Conservation (phyloP, 2,329 filamentous ascomycete genomes). For the Dendrostoma leiphaemia region DNA sequence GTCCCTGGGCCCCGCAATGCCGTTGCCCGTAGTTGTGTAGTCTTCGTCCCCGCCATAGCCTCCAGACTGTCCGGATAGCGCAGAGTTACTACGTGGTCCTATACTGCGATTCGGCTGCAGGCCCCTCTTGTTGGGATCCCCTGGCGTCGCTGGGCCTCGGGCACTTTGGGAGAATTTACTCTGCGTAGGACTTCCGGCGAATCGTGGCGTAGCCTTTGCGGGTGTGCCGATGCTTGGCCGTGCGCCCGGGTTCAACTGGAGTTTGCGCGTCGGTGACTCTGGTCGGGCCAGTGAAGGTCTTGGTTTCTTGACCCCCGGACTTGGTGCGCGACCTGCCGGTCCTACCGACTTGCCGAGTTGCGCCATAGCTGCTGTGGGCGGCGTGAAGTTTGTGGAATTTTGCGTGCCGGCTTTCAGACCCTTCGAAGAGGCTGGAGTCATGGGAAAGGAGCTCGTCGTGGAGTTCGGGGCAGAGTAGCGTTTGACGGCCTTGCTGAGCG, state of each 20-base stretch:
- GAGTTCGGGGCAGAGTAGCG: slow-evolving; percentile 57
- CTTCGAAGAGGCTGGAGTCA: slow-evolving; percentile 66
- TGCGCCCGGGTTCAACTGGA: slow-evolving; percentile 60
- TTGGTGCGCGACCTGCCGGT: slow-evolving; percentile 67
- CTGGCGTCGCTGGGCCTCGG: slow-evolving; percentile 48
- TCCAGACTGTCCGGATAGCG: slow-evolving; percentile 47
- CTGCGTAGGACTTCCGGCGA: slow-evolving; percentile 57
- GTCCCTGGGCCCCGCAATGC: slow-evolving; percentile 45
- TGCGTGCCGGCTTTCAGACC: slow-evolving; percentile 54
- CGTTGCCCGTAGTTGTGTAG: slow-evolving; percentile 48
- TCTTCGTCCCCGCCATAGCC: slow-evolving; percentile 57
- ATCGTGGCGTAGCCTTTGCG: slow-evolving; percentile 51
- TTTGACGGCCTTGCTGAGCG: slow-evolving; percentile 74
- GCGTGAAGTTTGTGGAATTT: slow-evolving; percentile 59
- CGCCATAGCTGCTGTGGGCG: slow-evolving; percentile 63
- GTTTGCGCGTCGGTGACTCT: slow-evolving; percentile 77
- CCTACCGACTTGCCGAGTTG: slow-evolving; percentile 91
- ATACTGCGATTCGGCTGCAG: slow-evolving; percentile 48
- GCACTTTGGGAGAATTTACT: slow-evolving; percentile 64
- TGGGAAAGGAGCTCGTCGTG: slow-evolving; percentile 50
- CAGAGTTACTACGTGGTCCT: slow-evolving; percentile 58
- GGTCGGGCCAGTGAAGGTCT: slow-evolving; percentile 81
- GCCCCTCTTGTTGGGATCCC: slow-evolving; percentile 58
- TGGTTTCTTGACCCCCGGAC: slow-evolving; percentile 68
- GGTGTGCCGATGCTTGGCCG: slow-evolving; percentile 59